phyloP scores from a whole-genome alignment of 495 filamentous ascomycete species.

The Penicillium verhagenii region DNA sequence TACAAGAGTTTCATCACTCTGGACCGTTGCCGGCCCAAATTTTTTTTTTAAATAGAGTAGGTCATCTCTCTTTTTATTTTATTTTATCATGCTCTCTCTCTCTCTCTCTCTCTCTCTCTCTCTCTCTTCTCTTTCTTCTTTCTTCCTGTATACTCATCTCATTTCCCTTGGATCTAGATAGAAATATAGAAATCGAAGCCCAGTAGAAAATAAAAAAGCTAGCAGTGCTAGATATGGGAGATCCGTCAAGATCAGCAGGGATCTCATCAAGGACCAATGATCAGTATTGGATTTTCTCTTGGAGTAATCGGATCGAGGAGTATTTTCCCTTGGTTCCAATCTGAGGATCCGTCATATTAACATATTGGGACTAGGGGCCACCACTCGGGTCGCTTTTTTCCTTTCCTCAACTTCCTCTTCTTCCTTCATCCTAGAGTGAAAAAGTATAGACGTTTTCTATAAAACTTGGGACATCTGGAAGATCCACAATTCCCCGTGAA shows the following conservation, averaged over 20 bases:
- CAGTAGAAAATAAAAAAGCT: too few relatives aligned
- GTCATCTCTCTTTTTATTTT: background rate
- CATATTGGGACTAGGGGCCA: conserved; percentile 49
- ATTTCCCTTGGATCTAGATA: background rate
- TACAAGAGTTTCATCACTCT: background rate
- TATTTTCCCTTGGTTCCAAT: conserved; percentile 27
- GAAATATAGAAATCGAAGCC: too few relatives aligned
- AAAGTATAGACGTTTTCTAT: conserved; percentile 21
- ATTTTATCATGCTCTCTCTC: too few relatives aligned
- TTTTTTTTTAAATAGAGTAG: background rate
- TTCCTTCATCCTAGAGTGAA: conserved; percentile 20
- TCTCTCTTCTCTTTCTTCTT: background rate
- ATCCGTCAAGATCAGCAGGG: background rate
- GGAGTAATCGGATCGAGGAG: background rate
- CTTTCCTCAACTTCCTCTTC: conserved; percentile 11
- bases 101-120: background rate
- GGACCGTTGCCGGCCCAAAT: background rate
- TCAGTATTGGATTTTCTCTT: too few relatives aligned
- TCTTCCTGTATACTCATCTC: background rate
- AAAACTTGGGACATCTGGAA: too few relatives aligned
- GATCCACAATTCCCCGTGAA: too few relatives aligned
- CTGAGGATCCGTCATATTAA: conserved; percentile 51
- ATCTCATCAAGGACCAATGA: background rate
- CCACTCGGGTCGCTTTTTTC: conserved; percentile 38
- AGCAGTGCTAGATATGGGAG: too few relatives aligned